phyloP scores from a whole-genome alignment of 371 early-diverging fungal species.

The Apophysomyces variabilis region DNA sequence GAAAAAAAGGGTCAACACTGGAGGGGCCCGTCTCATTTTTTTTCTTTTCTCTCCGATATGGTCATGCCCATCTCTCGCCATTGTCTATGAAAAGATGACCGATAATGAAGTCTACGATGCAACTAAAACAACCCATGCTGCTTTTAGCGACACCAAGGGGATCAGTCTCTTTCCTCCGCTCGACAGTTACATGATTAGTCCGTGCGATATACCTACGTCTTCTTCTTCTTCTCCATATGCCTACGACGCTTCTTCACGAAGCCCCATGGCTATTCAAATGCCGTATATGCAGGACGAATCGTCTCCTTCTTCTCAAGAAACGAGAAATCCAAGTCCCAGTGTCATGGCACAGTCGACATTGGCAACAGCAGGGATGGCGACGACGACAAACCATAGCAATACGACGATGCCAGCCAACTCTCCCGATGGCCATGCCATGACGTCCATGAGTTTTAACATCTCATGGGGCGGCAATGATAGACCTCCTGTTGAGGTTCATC shows the following conservation, averaged over 20 bases:
- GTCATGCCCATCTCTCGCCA: not conserved
- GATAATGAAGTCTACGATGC: slow-evolving; percentile 9
- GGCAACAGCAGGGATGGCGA: not conserved
- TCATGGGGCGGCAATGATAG: slow-evolving; percentile 56
- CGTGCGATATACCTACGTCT: not conserved
- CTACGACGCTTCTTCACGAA: not conserved
- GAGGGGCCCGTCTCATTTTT: no score
- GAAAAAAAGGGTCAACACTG: no score
- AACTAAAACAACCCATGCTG: no score
- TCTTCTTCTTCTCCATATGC: not conserved
- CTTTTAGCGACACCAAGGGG: not conserved
- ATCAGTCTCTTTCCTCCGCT: slow-evolving; percentile 1
- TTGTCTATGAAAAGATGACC: not conserved
- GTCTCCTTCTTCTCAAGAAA: not conserved
- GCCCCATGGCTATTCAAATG: not conserved
- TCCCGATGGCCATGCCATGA: not conserved
- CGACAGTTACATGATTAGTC: not conserved
- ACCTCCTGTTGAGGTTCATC: slow-evolving; percentile 44
- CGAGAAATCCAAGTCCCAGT: not conserved
- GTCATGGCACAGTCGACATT: not conserved
- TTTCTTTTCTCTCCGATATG: no score
- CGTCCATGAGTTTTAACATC: slow-evolving; percentile 36
- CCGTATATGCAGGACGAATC: not conserved
- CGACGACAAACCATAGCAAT: not conserved
- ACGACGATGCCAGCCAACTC: not conserved